Evolutionary conservation across 257 asterid genomes (phyloP), one percentile per base, ranked within the genome.

Genomic region (Solanum pimpinellifolium): DNA sequence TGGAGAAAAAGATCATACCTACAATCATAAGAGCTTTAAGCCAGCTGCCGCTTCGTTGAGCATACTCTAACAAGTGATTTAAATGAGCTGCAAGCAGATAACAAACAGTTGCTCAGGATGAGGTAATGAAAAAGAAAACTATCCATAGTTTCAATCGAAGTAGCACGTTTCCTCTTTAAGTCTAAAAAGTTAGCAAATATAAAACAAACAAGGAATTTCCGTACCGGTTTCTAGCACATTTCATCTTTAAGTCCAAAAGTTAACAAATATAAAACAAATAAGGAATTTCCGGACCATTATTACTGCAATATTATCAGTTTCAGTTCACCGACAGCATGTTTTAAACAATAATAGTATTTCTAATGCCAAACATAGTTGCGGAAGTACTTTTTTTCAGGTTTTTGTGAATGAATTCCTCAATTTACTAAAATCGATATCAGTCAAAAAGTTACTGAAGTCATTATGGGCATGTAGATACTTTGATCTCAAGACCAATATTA

Each of bases 1-100:
- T 11, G 42, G 44, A 81, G 69, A 49, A 69, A 49, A 29, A 47
- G 46, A 49, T 81, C 77, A 87, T 94, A 97, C 99, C 99, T 90
- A 93, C 99, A 87, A 91, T 91, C 83, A 88, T 74, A 81, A 91
- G 92, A 84, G 99, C 98, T 89, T 90, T 92, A 88, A 88, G 89
- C 75, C 94, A 92, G 92, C 93, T 95, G 92, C 86, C 72, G 29
- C 92, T 91, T 87, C 90, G 86, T 85, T 93, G 98, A 87, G 86
- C 80, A 91, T 90, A 95, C 92, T 97, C 99, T 91, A 93, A 88
- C 47, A 96, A 90, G 90, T 96, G 99, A 89, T 97, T 95, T 91
- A 96, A 90, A 93, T 97, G 99, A 93, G 99, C 99, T 97, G 98
- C 93, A 91, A 90, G 86, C 82, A 89, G 20, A 88, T 72, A 75